These are phyloP conservation scores for Solanum sejunctum DNA, from an alignment of 257 asterid species.

Conservation along the genomic window DNA sequence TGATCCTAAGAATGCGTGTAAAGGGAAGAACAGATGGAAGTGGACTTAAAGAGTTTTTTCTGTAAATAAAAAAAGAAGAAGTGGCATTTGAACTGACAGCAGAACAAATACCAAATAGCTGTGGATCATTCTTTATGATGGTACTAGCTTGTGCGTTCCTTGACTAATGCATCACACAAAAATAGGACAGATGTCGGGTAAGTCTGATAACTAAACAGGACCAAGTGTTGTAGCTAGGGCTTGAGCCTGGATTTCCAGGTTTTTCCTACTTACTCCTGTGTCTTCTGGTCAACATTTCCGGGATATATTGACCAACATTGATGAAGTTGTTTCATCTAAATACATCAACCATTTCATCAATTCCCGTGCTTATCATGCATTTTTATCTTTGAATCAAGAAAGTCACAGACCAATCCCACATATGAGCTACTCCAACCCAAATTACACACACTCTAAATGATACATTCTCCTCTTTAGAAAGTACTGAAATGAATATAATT, in stretches of 20 bases:
- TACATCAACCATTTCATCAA: not conserved
- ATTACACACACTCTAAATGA: not conserved
- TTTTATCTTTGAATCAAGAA: not conserved
- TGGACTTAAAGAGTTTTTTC: not conserved
- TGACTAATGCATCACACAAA: not conserved
- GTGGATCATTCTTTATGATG: not conserved
- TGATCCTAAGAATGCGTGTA: not conserved
- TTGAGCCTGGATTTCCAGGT: not conserved
- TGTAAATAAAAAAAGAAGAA: not conserved
- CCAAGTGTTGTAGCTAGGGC: not conserved
- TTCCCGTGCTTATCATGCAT: not conserved
- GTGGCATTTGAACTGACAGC: not conserved
- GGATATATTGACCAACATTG: not conserved
- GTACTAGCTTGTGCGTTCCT: not conserved
- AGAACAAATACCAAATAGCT: not conserved
- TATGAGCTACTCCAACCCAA: not conserved
- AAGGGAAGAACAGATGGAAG: not conserved
- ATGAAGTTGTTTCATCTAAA: not conserved
- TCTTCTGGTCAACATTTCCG: not conserved
- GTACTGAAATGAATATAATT: not conserved
- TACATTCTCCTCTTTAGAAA: not conserved
- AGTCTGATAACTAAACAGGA: not conserved
- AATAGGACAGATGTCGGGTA: not conserved
- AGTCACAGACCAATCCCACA: not conserved
- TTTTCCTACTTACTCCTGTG: not conserved